Conservation (phyloP, 768 basidiomycete genomes). For the Dentipellis fragilis region DNA sequence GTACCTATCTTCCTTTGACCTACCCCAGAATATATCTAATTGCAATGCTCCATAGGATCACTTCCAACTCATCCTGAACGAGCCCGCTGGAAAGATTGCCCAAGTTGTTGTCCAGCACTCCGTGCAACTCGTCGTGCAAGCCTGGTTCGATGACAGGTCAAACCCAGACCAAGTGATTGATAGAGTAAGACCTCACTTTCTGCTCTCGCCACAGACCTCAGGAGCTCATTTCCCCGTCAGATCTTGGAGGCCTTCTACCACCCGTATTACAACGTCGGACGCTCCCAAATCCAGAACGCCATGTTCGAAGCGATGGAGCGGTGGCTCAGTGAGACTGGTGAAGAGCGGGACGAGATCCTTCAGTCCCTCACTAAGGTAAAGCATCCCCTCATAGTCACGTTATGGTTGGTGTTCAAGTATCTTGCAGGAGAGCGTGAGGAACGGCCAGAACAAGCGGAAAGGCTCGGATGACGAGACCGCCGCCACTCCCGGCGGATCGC, state of each 20-base stretch:
- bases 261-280: constrained; percentile 50
- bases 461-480: constrained; percentile 4
- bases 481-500: not conserved
- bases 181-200: constrained; percentile 22
- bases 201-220: not conserved
- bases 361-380: constrained; percentile 42
- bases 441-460: constrained; percentile 6
- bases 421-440: constrained; percentile 1
- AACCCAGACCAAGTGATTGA: constrained; percentile 36
- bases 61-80: constrained; percentile 61
- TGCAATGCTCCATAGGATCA: constrained; percentile 38
- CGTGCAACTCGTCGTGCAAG: constrained; percentile 50
- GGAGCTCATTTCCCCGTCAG: constrained; percentile 11
- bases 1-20: constrained; percentile 19
- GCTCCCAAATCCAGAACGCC: constrained; percentile 42
- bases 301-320: constrained; percentile 49
- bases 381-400: no score
- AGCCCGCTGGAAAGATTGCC: constrained; percentile 68
- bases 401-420: no score
- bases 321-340: constrained; percentile 40
- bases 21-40: not conserved
- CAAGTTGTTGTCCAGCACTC: constrained; percentile 53
- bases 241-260: constrained; percentile 63
- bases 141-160: constrained; percentile 39
- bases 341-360: constrained; percentile 35